Base-by-base conservation (phyloP, 192 early-diverging fungal genomes). In the Coemansia sp. region DNA sequence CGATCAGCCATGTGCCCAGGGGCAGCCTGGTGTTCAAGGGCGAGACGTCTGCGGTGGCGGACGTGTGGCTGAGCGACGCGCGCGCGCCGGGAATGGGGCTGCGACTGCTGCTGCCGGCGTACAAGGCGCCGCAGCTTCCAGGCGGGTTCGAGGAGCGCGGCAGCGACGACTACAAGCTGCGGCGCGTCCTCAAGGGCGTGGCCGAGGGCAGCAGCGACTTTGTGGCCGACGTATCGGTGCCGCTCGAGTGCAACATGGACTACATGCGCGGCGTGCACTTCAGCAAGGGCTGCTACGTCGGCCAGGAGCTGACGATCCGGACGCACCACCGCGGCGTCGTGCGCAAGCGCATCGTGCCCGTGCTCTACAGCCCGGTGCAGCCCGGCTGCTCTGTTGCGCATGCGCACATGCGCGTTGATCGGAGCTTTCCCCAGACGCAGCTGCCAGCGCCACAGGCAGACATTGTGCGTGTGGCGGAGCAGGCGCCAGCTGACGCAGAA, bases 231-330 rank as follows among this genome's bases (percentile, higher is more conserved):
- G 62, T 69, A 27, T 80, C 90, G 16, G 75, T 98, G 52, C 95
- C 97, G 25, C 73, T 98, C 47, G 95, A 99, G 68, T 86, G 85
- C 53, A 97, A 98, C 64, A 68, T 97, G 32, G 97, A 99, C 72
- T 87, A 87, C 58, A 91, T 99, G 87, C 74, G 83, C 51, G 95
- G 95, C 63, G 93, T 99, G 55, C 92, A 98, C 74, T 99, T 97
- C 80, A 80, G 83, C 58, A 99, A 99, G 81, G 97, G 97, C 1
- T 99, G 97, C 76, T 99, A 99, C 64, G 86, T 98, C 27, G 97
- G 97, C 14, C 97, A 99, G 72, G 97, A 98, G 72, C 87, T 99
- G 67, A 99, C 97, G 0, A 95, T 97, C 72, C 83, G 97, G 49
- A 99, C 95, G 11, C 88, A 98, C 62, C 93, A 98, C 67, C 93